Conservation (phyloP, 768 basidiomycete genomes). For the Trametes cinnabarina region DNA sequence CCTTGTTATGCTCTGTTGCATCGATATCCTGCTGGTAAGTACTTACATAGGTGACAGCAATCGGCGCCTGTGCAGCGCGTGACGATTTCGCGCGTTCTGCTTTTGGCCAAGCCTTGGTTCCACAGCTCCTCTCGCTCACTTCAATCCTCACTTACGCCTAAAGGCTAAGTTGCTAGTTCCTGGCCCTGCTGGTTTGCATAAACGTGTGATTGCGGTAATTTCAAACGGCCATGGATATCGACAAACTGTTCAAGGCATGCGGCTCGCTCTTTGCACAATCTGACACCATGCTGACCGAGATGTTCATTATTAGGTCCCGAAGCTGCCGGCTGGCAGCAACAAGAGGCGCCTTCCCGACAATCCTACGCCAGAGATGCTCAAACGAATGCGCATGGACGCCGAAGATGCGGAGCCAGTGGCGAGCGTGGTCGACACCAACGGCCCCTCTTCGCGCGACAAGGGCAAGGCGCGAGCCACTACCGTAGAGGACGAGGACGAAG, state of each 20-base stretch:
- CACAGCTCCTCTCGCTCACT: too few relatives aligned
- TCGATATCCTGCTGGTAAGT: too few relatives aligned
- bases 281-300: not conserved
- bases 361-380: conserved; percentile 79
- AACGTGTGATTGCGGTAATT: too few relatives aligned
- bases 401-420: conserved; percentile 14
- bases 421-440: conserved; percentile 10
- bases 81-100: too few relatives aligned
- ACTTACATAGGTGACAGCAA: too few relatives aligned
- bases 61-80: too few relatives aligned
- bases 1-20: too few relatives aligned
- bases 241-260: conserved; percentile 48
- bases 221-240: conserved; percentile 57
- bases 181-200: too few relatives aligned
- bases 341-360: conserved; percentile 77
- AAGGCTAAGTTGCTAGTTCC: too few relatives aligned
- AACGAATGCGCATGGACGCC: conserved; percentile 66
- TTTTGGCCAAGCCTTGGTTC: too few relatives aligned
- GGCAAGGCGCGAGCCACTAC: conserved; percentile 43
- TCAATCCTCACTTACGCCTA: too few relatives aligned
- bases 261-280: not conserved
- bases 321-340: conserved; percentile 58
- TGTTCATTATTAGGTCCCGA: conserved; percentile 56
- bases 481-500: conserved; percentile 65
- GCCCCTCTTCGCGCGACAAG: conserved; percentile 20